Evolutionary conservation across 1,284 basidiomycete species (phyloP), one percentile per base, ranked within the genome.

Genomic region (Moesziomyces sp.): DNA sequence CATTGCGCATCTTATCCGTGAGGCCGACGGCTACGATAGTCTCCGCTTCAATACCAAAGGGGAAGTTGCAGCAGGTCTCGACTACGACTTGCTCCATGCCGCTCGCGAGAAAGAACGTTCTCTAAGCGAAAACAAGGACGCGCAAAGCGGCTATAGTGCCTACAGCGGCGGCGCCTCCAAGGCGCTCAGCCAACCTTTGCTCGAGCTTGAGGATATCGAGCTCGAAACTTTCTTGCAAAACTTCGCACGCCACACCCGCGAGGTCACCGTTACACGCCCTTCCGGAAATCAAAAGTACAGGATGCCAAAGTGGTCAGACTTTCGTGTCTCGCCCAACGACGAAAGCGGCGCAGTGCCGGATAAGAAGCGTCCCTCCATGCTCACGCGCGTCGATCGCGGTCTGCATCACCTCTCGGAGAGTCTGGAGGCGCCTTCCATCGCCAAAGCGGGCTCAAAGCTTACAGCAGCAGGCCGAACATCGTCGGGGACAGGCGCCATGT

Each of bases 261-360:
- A 83, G 45, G 76, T 84, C 40, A 76, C 74, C 26, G 74, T 84
- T 18, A 74, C 80, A 1, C 60, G 58, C 28, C 47, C 65, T 5
- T 48, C 55, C 4, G 58, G 58, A 5, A 52, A 33, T 42, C 65
- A 77, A 26, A 74, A 71, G 53, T 61, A 72, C 24, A 59, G 82
- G 26, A 81, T 84, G 81, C 82, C 82, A 11, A 64, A 78, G 40
- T 83, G 81, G 81, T 68, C 74, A 24, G 82, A 84, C 59, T 84
- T 84, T 60, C 64, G 64, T 8, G 74, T 83, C 33, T 76, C 79
- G 3, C 72, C 79, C 1, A 67, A 74, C 21, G 79, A 74, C 4
- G 53, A 64, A 28, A 43, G 50, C 8, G 23, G 59, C 1, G 38
- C 43, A 13, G 43, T 23, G 24, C 45, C 42, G 3, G 45, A 21